Percentiles rank a stretch among this genome's conserved stretches.
Conservation (phyloP, 164 flowering plant genomes). For the Platanus orientalis region DNA sequence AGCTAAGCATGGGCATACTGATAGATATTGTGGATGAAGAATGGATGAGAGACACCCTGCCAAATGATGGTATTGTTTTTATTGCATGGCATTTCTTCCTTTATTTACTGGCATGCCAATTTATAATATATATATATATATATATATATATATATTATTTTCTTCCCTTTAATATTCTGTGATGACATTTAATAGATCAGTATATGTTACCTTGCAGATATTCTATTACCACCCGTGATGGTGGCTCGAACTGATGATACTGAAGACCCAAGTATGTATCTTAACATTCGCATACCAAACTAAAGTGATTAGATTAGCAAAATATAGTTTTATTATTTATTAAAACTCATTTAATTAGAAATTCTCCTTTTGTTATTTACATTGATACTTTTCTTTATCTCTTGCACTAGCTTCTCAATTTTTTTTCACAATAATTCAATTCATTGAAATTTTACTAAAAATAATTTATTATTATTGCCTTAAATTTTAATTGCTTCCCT, state of each 20-base stretch:
- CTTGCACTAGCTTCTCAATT: no score
- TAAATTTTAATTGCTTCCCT: no score
- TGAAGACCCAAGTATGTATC: constrained; percentile 70
- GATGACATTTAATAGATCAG: background rate
- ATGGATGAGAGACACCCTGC: constrained; percentile 76
- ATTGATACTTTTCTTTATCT: no score
- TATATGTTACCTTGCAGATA: constrained; percentile 37
- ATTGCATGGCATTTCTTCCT: background rate
- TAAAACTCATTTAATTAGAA: no score
- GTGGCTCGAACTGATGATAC: constrained; percentile 62
- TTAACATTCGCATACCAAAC: no score
- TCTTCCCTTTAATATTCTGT: background rate
- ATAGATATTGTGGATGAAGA: constrained; percentile 72
- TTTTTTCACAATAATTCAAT: no score
- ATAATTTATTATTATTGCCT: no score
- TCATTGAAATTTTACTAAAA: no score
- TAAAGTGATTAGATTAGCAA: no score
- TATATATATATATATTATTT: no score
- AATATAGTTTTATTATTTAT: background rate
- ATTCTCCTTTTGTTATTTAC: no score
- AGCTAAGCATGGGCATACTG: constrained; percentile 50
- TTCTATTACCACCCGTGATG: constrained; percentile 50
- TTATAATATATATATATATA: no score
- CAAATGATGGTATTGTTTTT: constrained; percentile 44
- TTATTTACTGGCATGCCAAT: background rate